These are phyloP conservation scores for Fraxinus floribunda DNA, from an alignment of 305 asterid genomes.

Conservation along the genomic window DNA sequence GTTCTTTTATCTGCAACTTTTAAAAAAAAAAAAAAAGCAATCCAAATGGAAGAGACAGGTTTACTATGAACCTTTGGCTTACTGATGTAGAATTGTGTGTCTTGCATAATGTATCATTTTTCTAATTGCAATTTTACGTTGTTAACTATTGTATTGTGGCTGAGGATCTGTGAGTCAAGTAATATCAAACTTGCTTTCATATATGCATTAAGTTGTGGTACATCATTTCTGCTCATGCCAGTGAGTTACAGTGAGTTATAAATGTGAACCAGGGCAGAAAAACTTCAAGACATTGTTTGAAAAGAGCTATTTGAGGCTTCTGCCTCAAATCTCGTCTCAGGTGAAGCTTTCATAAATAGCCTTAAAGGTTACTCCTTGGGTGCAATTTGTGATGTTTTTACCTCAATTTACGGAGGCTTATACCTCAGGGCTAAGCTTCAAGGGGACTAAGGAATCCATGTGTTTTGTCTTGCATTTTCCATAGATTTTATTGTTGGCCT, in stretches of 20 bases:
- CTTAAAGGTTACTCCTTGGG: background rate
- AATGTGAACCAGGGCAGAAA: background rate
- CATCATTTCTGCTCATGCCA: conserved; percentile 18
- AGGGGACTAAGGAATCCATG: background rate
- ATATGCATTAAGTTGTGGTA: background rate
- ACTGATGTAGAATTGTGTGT: background rate
- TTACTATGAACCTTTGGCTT: conserved; percentile 20
- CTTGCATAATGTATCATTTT: conserved; percentile 1
- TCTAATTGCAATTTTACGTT: background rate
- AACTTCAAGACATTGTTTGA: background rate
- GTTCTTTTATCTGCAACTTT: conserved; percentile 1
- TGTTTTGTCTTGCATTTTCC: background rate
- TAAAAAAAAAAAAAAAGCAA: background rate
- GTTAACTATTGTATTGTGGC: background rate
- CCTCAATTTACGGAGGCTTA: background rate
- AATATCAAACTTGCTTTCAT: background rate
- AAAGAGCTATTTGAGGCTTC: background rate
- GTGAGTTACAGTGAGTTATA: background rate
- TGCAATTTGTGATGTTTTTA: background rate
- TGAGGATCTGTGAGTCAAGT: conserved; percentile 2
- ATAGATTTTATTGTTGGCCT: background rate
- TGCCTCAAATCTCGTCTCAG: background rate
- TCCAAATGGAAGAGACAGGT: background rate
- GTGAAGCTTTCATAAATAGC: background rate
- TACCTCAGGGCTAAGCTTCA: background rate